Evolutionary conservation across 2,329 filamentous ascomycete genomes (phyloP), one percentile per base, ranked within the genome.

Genomic region (Mollisiaceae sp.): DNA sequence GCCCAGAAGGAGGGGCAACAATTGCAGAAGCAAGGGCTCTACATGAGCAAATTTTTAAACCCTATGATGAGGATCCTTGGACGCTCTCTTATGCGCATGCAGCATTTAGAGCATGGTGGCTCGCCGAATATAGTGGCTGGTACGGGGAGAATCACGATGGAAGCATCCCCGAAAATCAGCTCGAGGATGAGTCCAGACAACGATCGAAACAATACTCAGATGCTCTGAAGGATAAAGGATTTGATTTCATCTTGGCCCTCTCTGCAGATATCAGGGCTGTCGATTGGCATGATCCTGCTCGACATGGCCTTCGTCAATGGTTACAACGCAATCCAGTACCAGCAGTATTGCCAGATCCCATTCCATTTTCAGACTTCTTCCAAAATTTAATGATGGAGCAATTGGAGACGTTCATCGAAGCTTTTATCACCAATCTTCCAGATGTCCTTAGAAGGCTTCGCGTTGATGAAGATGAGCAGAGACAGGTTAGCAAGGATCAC

Each of bases 341-440:
- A 14, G 80, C 88, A 2, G 80, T 97, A 41, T 81, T 88, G 3
- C 79, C 86, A 0, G 92, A 97, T 47, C 82, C 87, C 0, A 82
- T 90, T 9, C 81, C 85, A 1, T 92, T 94, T 63, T 89, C 91
- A 3, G 82, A 85, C 8, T 89, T 89, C 70, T 93, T 98, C 75
- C 90, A 91, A 68, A 75, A 82, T 8, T 81, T 90, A 24, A 79
- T 97, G 35, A 92, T 94, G 86, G 85, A 90, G 65, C 91, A 94
- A 74, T 79, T 98, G 11, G 94, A 98, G 76, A 85, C 86, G 0
- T 97, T 98, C 74, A 88, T 94, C 8, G 94, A 98, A 75, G 91
- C 91, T 5, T 96, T 97, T 76, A 96, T 99, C 71, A 92, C 93
- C 0, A 97, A 99, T 74, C 91, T 98, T 81, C 95, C 95, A 0